Evolutionary conservation across 108 stramenopile genomes (phyloP).

Genomic region (Nitzschia putrida): DNA sequence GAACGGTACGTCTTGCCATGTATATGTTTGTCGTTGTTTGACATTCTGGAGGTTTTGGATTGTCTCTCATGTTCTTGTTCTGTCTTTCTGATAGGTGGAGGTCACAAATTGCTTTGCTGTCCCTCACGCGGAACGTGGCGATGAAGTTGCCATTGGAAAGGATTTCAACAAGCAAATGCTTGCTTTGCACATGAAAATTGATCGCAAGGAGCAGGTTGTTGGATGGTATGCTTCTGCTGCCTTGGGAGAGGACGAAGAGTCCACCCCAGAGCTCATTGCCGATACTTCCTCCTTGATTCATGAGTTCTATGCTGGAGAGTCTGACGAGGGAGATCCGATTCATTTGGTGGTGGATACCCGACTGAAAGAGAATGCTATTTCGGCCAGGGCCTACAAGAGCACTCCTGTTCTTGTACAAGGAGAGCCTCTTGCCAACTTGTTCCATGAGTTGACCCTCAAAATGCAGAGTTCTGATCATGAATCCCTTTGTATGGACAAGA

Average conservation of each 20-base stretch:
- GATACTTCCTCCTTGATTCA: slow-evolving; percentile 94
- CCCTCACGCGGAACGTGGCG: slow-evolving; percentile 88
- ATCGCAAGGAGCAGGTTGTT: slow-evolving; percentile 89
- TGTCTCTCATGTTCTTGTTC: not conserved
- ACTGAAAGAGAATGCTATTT: slow-evolving; percentile 66
- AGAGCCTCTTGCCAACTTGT: slow-evolving; percentile 86
- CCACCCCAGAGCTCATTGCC: slow-evolving; percentile 57
- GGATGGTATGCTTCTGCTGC: slow-evolving; percentile 95
- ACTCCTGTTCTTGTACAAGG: slow-evolving; percentile 75
- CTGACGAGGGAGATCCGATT: slow-evolving; percentile 85
- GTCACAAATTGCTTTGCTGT: slow-evolving; percentile 96
- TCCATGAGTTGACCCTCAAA: slow-evolving; percentile 83
- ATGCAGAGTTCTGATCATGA: slow-evolving; percentile 82
- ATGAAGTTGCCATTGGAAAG: slow-evolving; percentile 95
- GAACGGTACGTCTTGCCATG: slow-evolving; percentile 41
- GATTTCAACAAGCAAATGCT: slow-evolving; percentile 93
- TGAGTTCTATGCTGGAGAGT: slow-evolving; percentile 93
- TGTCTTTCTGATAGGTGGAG: slow-evolving; percentile 62
- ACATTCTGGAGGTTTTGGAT: not conserved
- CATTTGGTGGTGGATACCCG: slow-evolving; percentile 89
- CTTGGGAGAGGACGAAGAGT: slow-evolving; percentile 33
- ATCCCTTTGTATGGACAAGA: slow-evolving; percentile 85
- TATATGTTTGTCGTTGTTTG: not conserved
- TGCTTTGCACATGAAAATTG: slow-evolving; percentile 71
- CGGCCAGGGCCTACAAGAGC: slow-evolving; percentile 76